Evolutionary conservation across 805 yeast species (phyloP).

Genomic region (Dipodascus albidus): DNA sequence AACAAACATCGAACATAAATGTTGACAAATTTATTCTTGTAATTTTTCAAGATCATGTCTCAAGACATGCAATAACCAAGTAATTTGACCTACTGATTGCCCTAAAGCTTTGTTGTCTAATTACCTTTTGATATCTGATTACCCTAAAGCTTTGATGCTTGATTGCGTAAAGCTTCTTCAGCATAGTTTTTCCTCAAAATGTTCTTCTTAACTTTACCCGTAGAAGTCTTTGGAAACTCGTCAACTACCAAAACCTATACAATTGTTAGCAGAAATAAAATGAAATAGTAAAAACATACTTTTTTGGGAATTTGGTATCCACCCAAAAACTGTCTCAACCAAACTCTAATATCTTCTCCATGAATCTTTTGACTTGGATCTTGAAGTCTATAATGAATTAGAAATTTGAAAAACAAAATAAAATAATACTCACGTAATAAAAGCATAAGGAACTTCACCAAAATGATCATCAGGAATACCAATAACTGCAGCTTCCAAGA

Average conservation of each 20-base stretch:
- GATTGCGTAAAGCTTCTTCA: background rate
- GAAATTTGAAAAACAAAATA: background rate
- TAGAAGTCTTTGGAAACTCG: slow-evolving; percentile 26
- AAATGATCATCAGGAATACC: slow-evolving; percentile 23
- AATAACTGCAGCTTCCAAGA: slow-evolving; percentile 25
- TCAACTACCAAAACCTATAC: slow-evolving; percentile 13
- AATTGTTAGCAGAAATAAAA: no score
- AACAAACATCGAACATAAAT: no score
- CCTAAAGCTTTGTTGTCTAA: background rate
- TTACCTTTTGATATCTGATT: background rate
- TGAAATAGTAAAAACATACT: slow-evolving; percentile 5
- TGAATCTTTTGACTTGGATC: slow-evolving; percentile 10
- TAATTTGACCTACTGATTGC: background rate
- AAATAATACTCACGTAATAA: slow-evolving; percentile 13
- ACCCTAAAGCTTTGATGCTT: background rate
- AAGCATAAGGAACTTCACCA: slow-evolving; percentile 27
- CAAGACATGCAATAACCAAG: background rate
- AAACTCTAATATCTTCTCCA: slow-evolving; percentile 14
- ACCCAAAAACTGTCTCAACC: slow-evolving; percentile 20
- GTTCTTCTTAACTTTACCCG: slow-evolving; percentile 26
- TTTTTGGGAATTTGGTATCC: slow-evolving; percentile 25
- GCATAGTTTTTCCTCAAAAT: slow-evolving; percentile 20
- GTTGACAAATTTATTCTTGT: no score
- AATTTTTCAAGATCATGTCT: no score
- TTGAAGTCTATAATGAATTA: slow-evolving; percentile 3